Evolutionary conservation across 306 rosid genomes (phyloP).

Genomic region (Citrullus amarus): DNA sequence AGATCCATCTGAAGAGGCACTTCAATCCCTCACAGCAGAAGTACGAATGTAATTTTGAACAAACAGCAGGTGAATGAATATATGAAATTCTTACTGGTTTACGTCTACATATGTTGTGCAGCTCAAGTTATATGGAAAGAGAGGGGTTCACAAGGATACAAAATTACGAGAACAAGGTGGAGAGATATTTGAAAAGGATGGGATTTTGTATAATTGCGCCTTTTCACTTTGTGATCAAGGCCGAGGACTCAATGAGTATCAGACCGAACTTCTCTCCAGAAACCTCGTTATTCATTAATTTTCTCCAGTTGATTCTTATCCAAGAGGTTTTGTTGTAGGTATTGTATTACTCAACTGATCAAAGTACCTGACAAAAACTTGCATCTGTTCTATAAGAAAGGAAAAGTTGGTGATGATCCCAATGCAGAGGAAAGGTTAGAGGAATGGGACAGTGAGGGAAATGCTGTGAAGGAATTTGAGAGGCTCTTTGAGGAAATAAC

Average conservation of each 20-base stretch:
- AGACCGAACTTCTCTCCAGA: not conserved
- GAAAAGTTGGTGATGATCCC: slow-evolving; percentile 64
- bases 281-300: not conserved
- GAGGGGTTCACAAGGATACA: slow-evolving; percentile 58
- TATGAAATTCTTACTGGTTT: not conserved
- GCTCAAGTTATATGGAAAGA: slow-evolving; percentile 81
- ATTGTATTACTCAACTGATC: slow-evolving; percentile 60
- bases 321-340: slow-evolving; percentile 34
- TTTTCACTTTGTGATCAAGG: slow-evolving; percentile 66
- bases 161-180: slow-evolving; percentile 62
- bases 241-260: slow-evolving; percentile 60
- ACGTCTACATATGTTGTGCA: slow-evolving; percentile 15
- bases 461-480: slow-evolving; percentile 52
- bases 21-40: slow-evolving; percentile 58
- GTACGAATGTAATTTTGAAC: slow-evolving; percentile 20
- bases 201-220: slow-evolving; percentile 72
- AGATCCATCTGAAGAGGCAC: slow-evolving; percentile 66
- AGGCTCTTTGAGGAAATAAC: slow-evolving; percentile 68
- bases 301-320: not conserved
- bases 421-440: slow-evolving; percentile 66
- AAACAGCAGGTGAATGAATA: not conserved
- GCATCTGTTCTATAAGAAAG: slow-evolving; percentile 61
- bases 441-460: slow-evolving; percentile 32
- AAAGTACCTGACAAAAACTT: slow-evolving; percentile 38
- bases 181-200: slow-evolving; percentile 49